Evolutionary conservation across 2,329 filamentous ascomycete genomes (phyloP).

Genomic region (Talaromyces sp.): DNA sequence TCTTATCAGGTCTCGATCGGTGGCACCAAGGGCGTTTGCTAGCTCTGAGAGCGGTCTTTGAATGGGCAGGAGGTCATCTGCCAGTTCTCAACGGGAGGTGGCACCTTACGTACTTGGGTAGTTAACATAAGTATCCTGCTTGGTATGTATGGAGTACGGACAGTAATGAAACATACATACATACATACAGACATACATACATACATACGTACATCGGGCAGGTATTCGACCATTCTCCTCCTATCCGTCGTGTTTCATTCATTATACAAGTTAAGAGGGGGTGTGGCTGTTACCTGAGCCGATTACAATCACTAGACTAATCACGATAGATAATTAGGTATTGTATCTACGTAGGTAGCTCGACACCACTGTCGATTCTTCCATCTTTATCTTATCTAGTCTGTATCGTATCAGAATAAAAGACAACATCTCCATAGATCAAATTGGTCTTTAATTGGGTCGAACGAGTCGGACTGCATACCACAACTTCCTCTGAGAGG

Average conservation of each 20-base stretch:
- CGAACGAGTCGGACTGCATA: background rate
- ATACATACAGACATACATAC: too few species aligned
- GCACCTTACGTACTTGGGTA: background rate
- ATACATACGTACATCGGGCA: constrained; percentile 3
- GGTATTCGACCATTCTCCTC: background rate
- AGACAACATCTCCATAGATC: background rate
- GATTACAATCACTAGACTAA: background rate
- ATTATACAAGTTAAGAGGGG: background rate
- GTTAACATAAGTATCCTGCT: too few species aligned
- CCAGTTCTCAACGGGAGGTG: background rate
- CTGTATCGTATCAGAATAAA: background rate
- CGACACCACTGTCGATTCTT: too few species aligned
- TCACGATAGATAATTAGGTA: background rate
- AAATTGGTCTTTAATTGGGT: too few species aligned
- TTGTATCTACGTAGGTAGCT: too few species aligned
- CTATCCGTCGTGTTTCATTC: background rate
- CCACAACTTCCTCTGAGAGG: background rate
- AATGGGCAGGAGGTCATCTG: background rate
- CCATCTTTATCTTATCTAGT: background rate
- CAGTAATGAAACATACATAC: too few species aligned
- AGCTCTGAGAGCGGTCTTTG: background rate
- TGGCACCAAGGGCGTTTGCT: background rate
- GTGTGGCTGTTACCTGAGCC: background rate
- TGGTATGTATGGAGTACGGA: background rate
- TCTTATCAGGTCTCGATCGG: background rate